Evolutionary conservation across 2,329 filamentous ascomycete species (phyloP).

Genomic region (Pseudocercospora vitis): DNA sequence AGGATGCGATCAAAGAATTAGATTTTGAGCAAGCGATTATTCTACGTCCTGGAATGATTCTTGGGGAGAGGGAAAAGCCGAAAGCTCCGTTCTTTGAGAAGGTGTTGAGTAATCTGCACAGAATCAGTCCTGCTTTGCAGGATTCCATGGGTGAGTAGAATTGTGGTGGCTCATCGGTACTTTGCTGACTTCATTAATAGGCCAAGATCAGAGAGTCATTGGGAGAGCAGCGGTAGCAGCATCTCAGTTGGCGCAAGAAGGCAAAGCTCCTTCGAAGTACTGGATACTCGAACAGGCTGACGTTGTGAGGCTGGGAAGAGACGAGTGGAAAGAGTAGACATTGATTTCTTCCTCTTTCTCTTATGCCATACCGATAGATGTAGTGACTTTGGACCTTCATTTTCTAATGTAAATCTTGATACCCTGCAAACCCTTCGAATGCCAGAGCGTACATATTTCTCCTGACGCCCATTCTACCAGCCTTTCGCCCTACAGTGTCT

Average conservation of each 20-base stretch:
- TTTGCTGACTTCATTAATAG: constrained; percentile 11
- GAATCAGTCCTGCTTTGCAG: constrained; percentile 19
- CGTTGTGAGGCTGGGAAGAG: constrained; percentile 19
- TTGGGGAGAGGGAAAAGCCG: constrained; percentile 28
- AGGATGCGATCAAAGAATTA: constrained; percentile 39
- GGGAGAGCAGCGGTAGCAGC: constrained; percentile 23
- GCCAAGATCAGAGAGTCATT: constrained; percentile 23
- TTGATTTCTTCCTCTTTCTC: neutral
- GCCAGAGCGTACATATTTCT: no score
- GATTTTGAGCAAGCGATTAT: constrained; percentile 42
- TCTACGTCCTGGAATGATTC: constrained; percentile 40
- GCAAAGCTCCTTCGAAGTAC: constrained; percentile 22
- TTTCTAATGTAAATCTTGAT: no score
- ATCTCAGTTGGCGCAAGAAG: constrained; percentile 19
- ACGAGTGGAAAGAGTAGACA: constrained; percentile 22
- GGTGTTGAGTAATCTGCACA: constrained; percentile 21
- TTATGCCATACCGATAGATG: no score
- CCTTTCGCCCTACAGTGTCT: no score
- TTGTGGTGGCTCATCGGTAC: neutral
- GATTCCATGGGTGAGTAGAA: constrained; percentile 20
- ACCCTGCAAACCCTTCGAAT: no score
- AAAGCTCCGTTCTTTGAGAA: constrained; percentile 27
- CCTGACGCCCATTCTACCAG: no score
- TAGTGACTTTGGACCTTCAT: no score
- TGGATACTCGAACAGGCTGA: constrained; percentile 26